A percentile compares a stretch with the other conserved stretches of the same genome.
phyloP scores from a whole-genome alignment of 225 moss, liverwort and hornwort genomes.

The Physcomitrellopsis africana region DNA sequence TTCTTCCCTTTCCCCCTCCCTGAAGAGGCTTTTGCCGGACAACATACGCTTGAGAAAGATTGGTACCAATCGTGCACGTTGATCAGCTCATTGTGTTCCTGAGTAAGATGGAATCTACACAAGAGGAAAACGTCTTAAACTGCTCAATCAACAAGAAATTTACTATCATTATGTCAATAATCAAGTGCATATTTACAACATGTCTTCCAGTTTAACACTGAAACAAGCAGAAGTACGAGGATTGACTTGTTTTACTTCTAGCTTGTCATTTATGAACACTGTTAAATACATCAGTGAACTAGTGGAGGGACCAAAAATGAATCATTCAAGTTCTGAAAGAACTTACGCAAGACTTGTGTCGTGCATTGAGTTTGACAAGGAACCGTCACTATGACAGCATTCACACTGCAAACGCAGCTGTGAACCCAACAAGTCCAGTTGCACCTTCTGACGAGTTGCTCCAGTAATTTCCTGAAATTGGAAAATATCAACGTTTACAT shows the following conservation, averaged over 20 bases:
- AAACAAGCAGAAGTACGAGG: too few species aligned
- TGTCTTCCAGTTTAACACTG: not conserved
- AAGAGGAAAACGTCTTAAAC: constrained; percentile 4
- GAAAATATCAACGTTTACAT: constrained; percentile 3
- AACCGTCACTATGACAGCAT: constrained; percentile 75
- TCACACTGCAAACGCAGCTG: constrained; percentile 78
- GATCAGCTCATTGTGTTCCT: constrained; percentile 84
- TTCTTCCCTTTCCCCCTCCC: constrained; percentile 40
- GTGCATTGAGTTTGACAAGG: constrained; percentile 72
- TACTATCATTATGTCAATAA: not conserved
- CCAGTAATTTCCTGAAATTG: constrained; percentile 69
- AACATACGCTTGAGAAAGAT: constrained; percentile 73
- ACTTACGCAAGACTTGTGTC: constrained; percentile 87
- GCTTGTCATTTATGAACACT: not conserved
- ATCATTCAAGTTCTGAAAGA: constrained; percentile 22
- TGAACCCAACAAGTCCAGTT: constrained; percentile 79
- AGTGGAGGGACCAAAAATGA: not conserved
- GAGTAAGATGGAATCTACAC: constrained; percentile 66
- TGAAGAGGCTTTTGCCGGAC: constrained; percentile 41
- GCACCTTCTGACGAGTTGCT: constrained; percentile 80
- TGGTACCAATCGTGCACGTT: constrained; percentile 92
- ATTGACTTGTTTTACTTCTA: not conserved
- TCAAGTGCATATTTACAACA: not conserved
- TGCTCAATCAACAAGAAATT: not conserved
- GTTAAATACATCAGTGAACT: not conserved